Conservation (phyloP, 2,329 filamentous ascomycete genomes). For the Exserohilum turcica region DNA sequence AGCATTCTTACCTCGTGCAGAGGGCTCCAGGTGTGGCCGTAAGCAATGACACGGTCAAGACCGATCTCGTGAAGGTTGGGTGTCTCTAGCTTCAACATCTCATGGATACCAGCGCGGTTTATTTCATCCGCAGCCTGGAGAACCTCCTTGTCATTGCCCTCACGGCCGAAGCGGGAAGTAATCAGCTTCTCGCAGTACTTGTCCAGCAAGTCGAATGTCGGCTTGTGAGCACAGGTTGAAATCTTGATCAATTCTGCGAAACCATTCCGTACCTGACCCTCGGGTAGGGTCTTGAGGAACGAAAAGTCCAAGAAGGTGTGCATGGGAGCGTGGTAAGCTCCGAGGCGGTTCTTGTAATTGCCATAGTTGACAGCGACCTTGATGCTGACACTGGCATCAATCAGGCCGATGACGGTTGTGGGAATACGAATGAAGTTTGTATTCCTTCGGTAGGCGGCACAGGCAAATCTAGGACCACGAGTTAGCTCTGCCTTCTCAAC, state of each 20-base stretch:
- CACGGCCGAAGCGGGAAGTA: slow-evolving; percentile 66
- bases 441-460: slow-evolving; percentile 72
- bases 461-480: slow-evolving; percentile 54
- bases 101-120: slow-evolving; percentile 70
- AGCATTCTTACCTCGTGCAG: slow-evolving; percentile 58
- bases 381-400: slow-evolving; percentile 76
- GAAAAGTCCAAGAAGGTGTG: slow-evolving; percentile 76
- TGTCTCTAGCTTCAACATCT: slow-evolving; percentile 75
- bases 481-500: slow-evolving; percentile 28
- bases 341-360: slow-evolving; percentile 75
- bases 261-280: slow-evolving; percentile 72
- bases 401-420: slow-evolving; percentile 75
- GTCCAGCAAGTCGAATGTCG: slow-evolving; percentile 71
- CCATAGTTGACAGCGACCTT: slow-evolving; percentile 81
- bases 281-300: slow-evolving; percentile 70
- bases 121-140: slow-evolving; percentile 67
- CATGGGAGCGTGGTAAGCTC: slow-evolving; percentile 73
- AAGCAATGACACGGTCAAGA: slow-evolving; percentile 73
- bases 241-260: slow-evolving; percentile 80
- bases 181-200: slow-evolving; percentile 72
- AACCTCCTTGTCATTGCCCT: slow-evolving; percentile 63
- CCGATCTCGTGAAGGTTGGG: slow-evolving; percentile 76
- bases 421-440: slow-evolving; percentile 76
- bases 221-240: slow-evolving; percentile 69
- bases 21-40: slow-evolving; percentile 76